Evolutionary conservation across 257 asterid genomes (phyloP), one percentile per base, ranked within the genome.

Genomic region (Anisodus acutangulus): DNA sequence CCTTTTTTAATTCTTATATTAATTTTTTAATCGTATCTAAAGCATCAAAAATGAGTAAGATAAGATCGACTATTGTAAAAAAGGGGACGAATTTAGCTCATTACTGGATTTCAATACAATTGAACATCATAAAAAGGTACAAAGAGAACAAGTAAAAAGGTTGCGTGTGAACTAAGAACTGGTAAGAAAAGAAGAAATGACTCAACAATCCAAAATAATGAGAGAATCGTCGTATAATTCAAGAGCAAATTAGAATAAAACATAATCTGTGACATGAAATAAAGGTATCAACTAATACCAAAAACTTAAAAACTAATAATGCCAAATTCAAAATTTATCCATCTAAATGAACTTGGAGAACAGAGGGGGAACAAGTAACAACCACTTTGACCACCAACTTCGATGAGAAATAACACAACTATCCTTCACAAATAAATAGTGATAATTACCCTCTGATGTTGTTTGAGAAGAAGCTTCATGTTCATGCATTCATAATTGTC

Each of bases 391-490:
- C 64, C 47, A 3, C 63, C n/a, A 53, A 76, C 81, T 51, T 13
- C 49, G 12, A 76, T 15, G 10, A 22, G n/a, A 13, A 53, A 53
- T 53, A 76, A 26, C 81, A 71, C 13, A 31, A 53, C 64, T 53
- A 76, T 16, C 64, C 26, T 31, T 51, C 81, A 76, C 81, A 51
- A 76, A 76, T 39, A 35, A 62, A 80, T 31, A 26, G 83, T 60
- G 83, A 83, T 74, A 68, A 78, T 90, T 93, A 96, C 99, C 97
- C 85, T 92, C 86, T 96, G 98, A 76, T 93, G 99, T 84, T 96
- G 99, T 86, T 91, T 93, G 71, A 96, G 93, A 83, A 96, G 98
- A 84, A 97, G 97, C 93, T 97, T 97, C 99, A 97, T 97, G 83
- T 97, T 97, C 90, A 95, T 89, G 91, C 99, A 97, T 86, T 97